phyloP scores from a whole-genome alignment of 108 stramenopile species.

The Nannochloropsis salina region DNA sequence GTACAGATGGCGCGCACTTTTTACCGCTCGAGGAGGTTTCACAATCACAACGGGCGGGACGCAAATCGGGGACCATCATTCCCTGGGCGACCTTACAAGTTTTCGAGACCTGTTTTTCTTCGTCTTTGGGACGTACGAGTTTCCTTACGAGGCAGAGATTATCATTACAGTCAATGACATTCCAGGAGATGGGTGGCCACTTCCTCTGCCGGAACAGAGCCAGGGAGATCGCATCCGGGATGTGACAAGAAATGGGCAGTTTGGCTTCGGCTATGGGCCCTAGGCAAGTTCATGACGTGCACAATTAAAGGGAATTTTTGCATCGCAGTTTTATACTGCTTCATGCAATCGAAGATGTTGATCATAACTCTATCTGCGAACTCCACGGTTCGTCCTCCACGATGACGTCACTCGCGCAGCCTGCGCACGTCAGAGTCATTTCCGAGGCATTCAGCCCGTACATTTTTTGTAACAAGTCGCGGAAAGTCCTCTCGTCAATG shows the following conservation, averaged over 20 bases:
- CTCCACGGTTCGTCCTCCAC: not conserved
- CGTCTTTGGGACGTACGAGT: constrained; percentile 13
- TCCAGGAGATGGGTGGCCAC: constrained; percentile 9
- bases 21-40: constrained; percentile 9
- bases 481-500: not conserved
- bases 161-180: not conserved
- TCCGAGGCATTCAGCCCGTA: not conserved
- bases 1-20: constrained; percentile 2
- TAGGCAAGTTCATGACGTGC: no score
- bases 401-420: not conserved
- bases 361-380: no score
- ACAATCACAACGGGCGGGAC: not conserved
- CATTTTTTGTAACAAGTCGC: not conserved
- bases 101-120: constrained; percentile 11
- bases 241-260: constrained; percentile 13
- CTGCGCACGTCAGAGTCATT: not conserved
- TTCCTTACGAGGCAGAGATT: not conserved
- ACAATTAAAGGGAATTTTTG: no score
- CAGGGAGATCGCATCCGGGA: constrained; percentile 19
- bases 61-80: not conserved
- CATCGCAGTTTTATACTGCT: no score
- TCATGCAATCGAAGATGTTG: no score
- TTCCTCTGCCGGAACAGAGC: not conserved
- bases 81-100: not conserved
- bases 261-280: constrained; percentile 8